A percentile compares a stretch with the other conserved stretches of the same genome.
These are phyloP conservation scores for Nemania sp. DNA, from an alignment of 2,329 filamentous ascomycete genomes.

Conservation along the genomic window DNA sequence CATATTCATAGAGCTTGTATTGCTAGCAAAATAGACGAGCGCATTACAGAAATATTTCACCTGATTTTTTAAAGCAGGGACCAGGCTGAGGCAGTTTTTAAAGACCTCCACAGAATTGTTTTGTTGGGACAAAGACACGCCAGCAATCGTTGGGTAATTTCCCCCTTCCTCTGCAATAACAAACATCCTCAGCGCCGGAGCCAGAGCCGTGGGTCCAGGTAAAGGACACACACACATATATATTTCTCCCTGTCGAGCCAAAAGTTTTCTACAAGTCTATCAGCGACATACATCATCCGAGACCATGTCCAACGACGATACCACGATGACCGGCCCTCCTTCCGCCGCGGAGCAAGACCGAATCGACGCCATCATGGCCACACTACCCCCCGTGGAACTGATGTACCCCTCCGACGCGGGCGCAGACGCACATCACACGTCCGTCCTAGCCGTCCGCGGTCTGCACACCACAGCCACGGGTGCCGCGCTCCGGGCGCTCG, in stretches of 20 bases:
- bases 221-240: too few species aligned
- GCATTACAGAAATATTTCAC: neutral
- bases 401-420: neutral
- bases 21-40: neutral
- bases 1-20: neutral
- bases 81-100: too few species aligned
- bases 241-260: too few species aligned
- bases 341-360: neutral
- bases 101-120: too few species aligned
- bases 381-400: conserved; percentile 1
- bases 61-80: too few species aligned
- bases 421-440: conserved; percentile 11
- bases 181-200: too few species aligned
- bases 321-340: neutral
- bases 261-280: neutral
- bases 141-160: too few species aligned
- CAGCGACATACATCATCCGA: neutral
- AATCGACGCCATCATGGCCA: neutral
- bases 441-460: conserved; percentile 26
- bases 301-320: neutral
- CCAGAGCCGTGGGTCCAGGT: too few species aligned
- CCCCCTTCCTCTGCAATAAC: too few species aligned
- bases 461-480: conserved; percentile 21
- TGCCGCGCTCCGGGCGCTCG: conserved; percentile 14
- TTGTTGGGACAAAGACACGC: too few species aligned